Base-by-base conservation (phyloP, 1,284 basidiomycete species). In the Marasmius oreades region DNA sequence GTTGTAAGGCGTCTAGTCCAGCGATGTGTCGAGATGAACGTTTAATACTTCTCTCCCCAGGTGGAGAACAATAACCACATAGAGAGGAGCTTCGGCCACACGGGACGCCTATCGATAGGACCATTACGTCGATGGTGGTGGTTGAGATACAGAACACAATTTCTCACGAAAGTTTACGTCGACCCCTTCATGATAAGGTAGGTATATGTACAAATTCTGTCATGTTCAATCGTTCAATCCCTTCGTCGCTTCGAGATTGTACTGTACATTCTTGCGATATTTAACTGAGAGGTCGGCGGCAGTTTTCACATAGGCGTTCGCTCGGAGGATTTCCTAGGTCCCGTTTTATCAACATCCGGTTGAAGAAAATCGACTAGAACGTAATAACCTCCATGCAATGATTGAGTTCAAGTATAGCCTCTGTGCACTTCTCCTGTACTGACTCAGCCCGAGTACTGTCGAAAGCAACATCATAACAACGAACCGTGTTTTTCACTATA, bases 401-500 rank as follows among this genome's bases (percentile, higher is more conserved):
- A 66, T 92, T 92, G 55, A 94, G 77, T 66, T 94, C 92, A n/a
- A 84, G 69, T 51, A 92, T 81, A 70, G 84, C 84, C 68, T 92
- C 89, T 14, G 88, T 89, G 67, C 88, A 90, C 69, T 89, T 89
- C 36, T 85, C 86, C 90, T 91, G 61, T 33, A 66, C 47, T 56
- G 54, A 57, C 20, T 52, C 10, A 4, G 26, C 12, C 24, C 36
- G 31, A 18, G 28, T 14, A 57, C n/a, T 20, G 28, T 18, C 42
- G 53, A 33, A n/a, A 54, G 22, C 26, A 57, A 64, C 42, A 52
- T 61, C 63, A 34, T 56, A 61, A 37, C 62, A 55, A 53, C 88
- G 65, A 61, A 94, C 93, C 10, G 90, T 85, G 64, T 93, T 96
- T 73, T 94, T 95, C 39, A 94, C 78, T 62, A 97, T 95, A 26